These are phyloP conservation scores for Raphanus hybrid DNA, from an alignment of 441 rosid species.

Conservation along the genomic window DNA sequence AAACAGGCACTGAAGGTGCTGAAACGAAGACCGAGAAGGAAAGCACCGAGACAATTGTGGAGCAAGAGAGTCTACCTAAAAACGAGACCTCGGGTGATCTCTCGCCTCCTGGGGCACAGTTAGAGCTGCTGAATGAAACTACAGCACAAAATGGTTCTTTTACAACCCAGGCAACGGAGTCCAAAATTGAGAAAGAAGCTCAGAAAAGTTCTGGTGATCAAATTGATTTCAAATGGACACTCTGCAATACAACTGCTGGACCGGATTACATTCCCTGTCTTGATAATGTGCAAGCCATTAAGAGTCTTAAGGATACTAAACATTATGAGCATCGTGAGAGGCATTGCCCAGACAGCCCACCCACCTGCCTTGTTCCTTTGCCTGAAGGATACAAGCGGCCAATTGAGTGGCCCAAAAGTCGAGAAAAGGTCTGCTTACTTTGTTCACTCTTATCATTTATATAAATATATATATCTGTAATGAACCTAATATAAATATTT, in stretches of 20 bases:
- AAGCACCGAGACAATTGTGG: constrained; percentile 46
- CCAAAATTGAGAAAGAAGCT: constrained; percentile 80
- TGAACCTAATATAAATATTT: neutral
- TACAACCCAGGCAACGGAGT: constrained; percentile 86
- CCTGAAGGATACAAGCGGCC: constrained; percentile 84
- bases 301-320: constrained; percentile 67
- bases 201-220: constrained; percentile 56
- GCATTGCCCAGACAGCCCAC: constrained; percentile 87
- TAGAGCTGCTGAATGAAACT: constrained; percentile 85
- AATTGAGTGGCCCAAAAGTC: constrained; percentile 92
- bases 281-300: constrained; percentile 81
- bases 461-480: neutral
- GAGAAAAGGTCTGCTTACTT: constrained; percentile 71
- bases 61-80: constrained; percentile 50
- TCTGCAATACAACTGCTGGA: constrained; percentile 86
- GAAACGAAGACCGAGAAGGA: constrained; percentile 48
- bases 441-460: neutral
- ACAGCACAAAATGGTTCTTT: constrained; percentile 70
- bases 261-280: constrained; percentile 96
- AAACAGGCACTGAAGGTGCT: constrained; percentile 41
- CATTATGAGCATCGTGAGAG: constrained; percentile 98
- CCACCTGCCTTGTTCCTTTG: constrained; percentile 85
- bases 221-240: constrained; percentile 65
- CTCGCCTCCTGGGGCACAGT: constrained; percentile 76
- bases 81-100: constrained; percentile 56